phyloP scores from a whole-genome alignment of 1,284 basidiomycete species.

The Ustilago crameri region DNA sequence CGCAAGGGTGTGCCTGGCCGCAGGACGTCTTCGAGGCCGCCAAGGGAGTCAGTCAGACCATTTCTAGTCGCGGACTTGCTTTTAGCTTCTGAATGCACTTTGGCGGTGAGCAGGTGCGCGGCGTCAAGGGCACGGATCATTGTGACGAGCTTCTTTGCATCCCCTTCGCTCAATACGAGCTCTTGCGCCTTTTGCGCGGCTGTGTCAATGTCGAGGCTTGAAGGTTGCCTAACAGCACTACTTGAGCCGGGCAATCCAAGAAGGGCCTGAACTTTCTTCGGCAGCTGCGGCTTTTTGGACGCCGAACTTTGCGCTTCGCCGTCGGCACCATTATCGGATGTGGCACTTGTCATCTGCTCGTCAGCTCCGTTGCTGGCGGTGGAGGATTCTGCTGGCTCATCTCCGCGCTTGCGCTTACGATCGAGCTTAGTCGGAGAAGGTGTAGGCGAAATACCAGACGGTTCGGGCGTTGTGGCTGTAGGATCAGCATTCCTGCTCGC shows the following conservation, averaged over 20 bases:
- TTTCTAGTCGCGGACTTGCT: slow-evolving; percentile 13
- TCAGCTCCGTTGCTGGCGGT: slow-evolving; percentile 6
- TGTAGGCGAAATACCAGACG: slow-evolving; percentile 23
- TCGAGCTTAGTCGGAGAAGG: slow-evolving; percentile 34
- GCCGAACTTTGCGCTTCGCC: background rate
- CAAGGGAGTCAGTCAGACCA: background rate
- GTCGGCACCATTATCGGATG: background rate
- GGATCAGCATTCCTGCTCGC: slow-evolving; percentile 29
- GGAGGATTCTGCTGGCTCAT: slow-evolving; percentile 16
- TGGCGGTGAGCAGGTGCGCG: slow-evolving; percentile 4
- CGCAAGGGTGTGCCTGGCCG: slow-evolving; percentile 24
- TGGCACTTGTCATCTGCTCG: background rate
- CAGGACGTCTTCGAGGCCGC: slow-evolving; percentile 11
- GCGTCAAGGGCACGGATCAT: slow-evolving; percentile 14
- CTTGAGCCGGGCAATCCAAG: slow-evolving; percentile 27
- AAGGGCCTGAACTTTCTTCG: slow-evolving; percentile 24
- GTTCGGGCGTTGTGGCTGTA: slow-evolving; percentile 38
- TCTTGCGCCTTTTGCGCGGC: slow-evolving; percentile 19
- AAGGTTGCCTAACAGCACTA: background rate
- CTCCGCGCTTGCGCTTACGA: slow-evolving; percentile 40
- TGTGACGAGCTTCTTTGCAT: slow-evolving; percentile 22
- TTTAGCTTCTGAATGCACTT: slow-evolving; percentile 8
- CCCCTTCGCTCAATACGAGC: slow-evolving; percentile 19
- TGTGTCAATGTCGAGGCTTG: background rate
- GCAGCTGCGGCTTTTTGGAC: slow-evolving; percentile 12